Percentiles rank a stretch among this genome's conserved stretches.
These are phyloP conservation scores for Phlyctochytrium planicorne DNA, from an alignment of 192 early-diverging fungal species.

Conservation along the genomic window DNA sequence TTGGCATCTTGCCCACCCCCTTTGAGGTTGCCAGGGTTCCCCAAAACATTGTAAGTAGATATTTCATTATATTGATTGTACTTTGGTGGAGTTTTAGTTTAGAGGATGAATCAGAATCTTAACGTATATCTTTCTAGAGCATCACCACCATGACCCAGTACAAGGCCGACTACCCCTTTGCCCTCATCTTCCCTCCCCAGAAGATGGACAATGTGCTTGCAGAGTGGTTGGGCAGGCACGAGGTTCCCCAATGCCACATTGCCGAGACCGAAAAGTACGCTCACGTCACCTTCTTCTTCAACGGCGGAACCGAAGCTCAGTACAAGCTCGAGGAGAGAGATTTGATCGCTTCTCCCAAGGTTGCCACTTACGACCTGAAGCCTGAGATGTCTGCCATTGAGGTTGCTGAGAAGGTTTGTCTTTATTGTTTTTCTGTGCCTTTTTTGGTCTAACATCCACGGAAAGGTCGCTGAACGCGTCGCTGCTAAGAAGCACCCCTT, in stretches of 20 bases:
- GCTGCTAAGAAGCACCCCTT: constrained; percentile 79
- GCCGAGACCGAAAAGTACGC: constrained; percentile 99
- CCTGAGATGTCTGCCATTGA: constrained; percentile 92
- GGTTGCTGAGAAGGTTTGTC: constrained; percentile 76
- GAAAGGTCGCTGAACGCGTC: constrained; percentile 77
- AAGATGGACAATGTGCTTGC: constrained; percentile 97
- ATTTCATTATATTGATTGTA: constrained; percentile 4
- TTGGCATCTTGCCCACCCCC: constrained; percentile 83
- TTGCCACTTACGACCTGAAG: constrained; percentile 96
- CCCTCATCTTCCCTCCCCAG: constrained; percentile 93
- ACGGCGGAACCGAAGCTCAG: constrained; percentile 94
- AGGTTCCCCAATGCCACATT: constrained; percentile 90
- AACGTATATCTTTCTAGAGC: constrained; percentile 20
- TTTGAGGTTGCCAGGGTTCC: constrained; percentile 78
- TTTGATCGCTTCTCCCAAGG: constrained; percentile 88
- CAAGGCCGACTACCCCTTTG: constrained; percentile 96
- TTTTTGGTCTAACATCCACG: constrained; percentile 10
- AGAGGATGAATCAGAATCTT: constrained; percentile 6
- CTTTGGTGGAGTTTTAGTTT: neutral
- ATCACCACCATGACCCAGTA: constrained; percentile 98
- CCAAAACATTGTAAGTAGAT: constrained; percentile 61
- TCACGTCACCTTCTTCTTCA: constrained; percentile 99
- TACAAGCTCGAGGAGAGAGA: constrained; percentile 86
- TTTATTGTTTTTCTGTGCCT: neutral
- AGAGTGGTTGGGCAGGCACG: constrained; percentile 90